Base-by-base conservation (phyloP, 1,139 yeast species). In the Yamadazyma friedrichii region DNA sequence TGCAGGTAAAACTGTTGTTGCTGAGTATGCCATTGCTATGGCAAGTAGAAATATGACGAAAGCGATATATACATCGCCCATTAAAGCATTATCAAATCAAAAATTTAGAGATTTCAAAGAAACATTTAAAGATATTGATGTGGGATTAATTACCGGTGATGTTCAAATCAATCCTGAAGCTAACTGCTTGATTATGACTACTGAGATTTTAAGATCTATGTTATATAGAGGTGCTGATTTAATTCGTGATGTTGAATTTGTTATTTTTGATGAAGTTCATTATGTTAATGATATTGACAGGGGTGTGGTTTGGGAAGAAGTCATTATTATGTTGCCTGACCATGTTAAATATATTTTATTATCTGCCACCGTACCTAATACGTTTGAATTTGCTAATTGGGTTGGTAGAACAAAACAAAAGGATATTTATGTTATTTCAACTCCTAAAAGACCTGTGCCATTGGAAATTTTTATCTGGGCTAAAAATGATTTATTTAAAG, bases 291-390 rank as follows among this genome's bases (percentile, higher is more conserved):
- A 93, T 66, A 86, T 88, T 44, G 96, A 89, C 56, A 79, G 99
- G 61, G 99, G 99, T 58, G 98, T 93, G 27, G 99, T 93, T 6
- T 93, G 99, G 99, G 99, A 93, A 65, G 99, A 93, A 62, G 96
- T 94, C 8, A 93, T 93, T 46, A 93, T 93, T 51, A 82, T 93
- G 88, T 71, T 93, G 35, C 99, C 99, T 1, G 97, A 91, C 49
- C 95, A 91, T 62, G 95, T 93, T 40, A 89, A 88, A 53, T 86
- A 86, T 56, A 88, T 91, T 45, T 70, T 91, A 41, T 67, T 91
- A 33, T 89, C 97, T 3, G 98, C 98, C 2, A 93, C 99, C 0
- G 97, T 93, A 10, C 98, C 99, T 6, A 93, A 93, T 59, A 94
- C 98, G 0, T 87, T 81, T 70, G 99, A 93, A 58, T 93, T 93